These are phyloP conservation scores for Neurospora cerealis DNA, from an alignment of 495 filamentous ascomycete genomes.

Conservation along the genomic window DNA sequence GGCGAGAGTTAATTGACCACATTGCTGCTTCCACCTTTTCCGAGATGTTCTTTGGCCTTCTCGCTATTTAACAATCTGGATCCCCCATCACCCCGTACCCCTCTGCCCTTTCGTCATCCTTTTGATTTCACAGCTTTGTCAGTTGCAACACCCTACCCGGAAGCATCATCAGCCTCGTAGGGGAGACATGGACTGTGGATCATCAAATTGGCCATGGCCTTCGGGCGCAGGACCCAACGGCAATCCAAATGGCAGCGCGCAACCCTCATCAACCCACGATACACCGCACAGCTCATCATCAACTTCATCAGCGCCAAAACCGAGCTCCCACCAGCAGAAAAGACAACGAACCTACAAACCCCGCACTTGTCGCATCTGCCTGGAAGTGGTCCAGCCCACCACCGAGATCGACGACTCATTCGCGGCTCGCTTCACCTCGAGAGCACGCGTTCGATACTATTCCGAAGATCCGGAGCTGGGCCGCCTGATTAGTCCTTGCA, in stretches of 20 bases:
- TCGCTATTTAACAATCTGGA: background rate
- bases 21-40: background rate
- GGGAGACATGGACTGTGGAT: background rate
- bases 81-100: background rate
- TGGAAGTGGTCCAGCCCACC: constrained; percentile 74
- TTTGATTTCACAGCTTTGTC: background rate
- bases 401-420: constrained; percentile 53
- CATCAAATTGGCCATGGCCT: constrained; percentile 11
- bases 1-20: background rate
- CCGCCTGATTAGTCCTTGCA: constrained; percentile 82
- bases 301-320: background rate
- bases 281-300: background rate
- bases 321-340: constrained; percentile 4
- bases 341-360: constrained; percentile 47
- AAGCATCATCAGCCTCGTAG: background rate
- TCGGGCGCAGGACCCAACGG: background rate
- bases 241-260: background rate
- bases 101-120: background rate
- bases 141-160: background rate
- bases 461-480: constrained; percentile 67
- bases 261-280: background rate
- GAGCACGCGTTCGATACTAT: constrained; percentile 59
- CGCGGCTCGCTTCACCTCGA: constrained; percentile 48
- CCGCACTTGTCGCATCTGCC: constrained; percentile 83
- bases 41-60: background rate